These are phyloP conservation scores for Debaryomyces tyrocola DNA, from an alignment of 805 yeast genomes.

Conservation along the genomic window DNA sequence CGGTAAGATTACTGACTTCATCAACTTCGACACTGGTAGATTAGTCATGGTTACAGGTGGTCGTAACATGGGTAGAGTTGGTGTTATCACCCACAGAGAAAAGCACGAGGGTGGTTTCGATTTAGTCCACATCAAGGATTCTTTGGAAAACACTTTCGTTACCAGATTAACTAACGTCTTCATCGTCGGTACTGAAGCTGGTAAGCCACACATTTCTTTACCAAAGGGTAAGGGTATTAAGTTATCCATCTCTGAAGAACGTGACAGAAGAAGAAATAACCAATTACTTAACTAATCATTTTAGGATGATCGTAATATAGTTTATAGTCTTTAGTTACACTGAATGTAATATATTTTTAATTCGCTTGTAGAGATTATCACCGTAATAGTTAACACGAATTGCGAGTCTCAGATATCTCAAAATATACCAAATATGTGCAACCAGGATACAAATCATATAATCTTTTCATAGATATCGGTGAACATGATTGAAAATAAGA, in stretches of 20 bases:
- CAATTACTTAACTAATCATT: slow-evolving; percentile 26
- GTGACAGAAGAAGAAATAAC: slow-evolving; percentile 48
- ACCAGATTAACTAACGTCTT: slow-evolving; percentile 44
- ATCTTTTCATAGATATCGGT: too few species aligned
- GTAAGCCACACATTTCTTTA: slow-evolving; percentile 40
- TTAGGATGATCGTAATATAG: not conserved
- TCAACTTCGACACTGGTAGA: slow-evolving; percentile 41
- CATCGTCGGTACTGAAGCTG: slow-evolving; percentile 42
- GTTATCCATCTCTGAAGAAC: slow-evolving; percentile 42
- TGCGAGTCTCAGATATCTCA: too few species aligned
- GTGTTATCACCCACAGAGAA: slow-evolving; percentile 44
- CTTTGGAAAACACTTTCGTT: slow-evolving; percentile 42
- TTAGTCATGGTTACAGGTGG: slow-evolving; percentile 46
- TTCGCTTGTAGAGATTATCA: not conserved
- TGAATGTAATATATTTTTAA: slow-evolving; percentile 7
- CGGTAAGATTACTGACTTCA: slow-evolving; percentile 75
- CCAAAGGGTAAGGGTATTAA: slow-evolving; percentile 48
- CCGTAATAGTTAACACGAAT: not conserved
- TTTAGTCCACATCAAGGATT: slow-evolving; percentile 42
- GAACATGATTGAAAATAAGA: too few species aligned
- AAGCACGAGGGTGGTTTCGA: slow-evolving; percentile 46
- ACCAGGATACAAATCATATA: too few species aligned
- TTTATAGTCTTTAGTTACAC: slow-evolving; percentile 6
- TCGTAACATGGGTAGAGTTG: slow-evolving; percentile 44
- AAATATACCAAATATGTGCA: too few species aligned